A percentile compares a stretch with the other conserved stretches of the same genome.
These are phyloP conservation scores for Calophaca sinica DNA, from an alignment of 306 rosid genomes.

Conservation along the genomic window DNA sequence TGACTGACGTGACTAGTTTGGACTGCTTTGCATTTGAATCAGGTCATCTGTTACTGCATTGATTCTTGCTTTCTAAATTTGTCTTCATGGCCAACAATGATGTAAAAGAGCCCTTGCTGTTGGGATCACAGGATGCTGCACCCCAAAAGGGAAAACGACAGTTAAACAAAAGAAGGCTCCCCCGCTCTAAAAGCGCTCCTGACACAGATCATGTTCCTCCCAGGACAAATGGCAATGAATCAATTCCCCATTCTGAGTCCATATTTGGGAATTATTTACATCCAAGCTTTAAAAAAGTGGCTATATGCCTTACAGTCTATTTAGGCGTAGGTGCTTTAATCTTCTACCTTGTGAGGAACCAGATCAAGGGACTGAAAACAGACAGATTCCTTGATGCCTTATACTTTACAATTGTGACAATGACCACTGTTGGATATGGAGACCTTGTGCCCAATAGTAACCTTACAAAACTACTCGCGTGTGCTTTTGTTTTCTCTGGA, in stretches of 20 bases:
- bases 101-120: constrained; percentile 54
- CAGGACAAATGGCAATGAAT: constrained; percentile 9
- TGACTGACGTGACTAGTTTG: constrained; percentile 32
- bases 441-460: constrained; percentile 58
- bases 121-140: constrained; percentile 26
- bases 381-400: constrained; percentile 54
- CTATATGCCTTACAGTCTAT: constrained; percentile 44
- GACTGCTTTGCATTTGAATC: constrained; percentile 44
- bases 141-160: constrained; percentile 40
- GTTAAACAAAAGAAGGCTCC: constrained; percentile 50
- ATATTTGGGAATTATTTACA: constrained; percentile 48
- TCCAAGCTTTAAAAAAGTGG: constrained; percentile 50
- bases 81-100: constrained; percentile 60
- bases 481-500: constrained; percentile 63
- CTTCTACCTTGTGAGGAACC: constrained; percentile 55
- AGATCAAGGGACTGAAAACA: constrained; percentile 55
- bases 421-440: constrained; percentile 68
- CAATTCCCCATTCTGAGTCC: constrained; percentile 26
- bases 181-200: constrained; percentile 69
- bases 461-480: constrained; percentile 59
- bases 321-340: constrained; percentile 52
- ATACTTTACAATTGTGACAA: constrained; percentile 60
- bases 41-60: constrained; percentile 24
- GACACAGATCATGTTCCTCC: constrained; percentile 27
- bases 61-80: constrained; percentile 36